A percentile compares a stretch with the other conserved stretches of the same genome.
phyloP scores from a whole-genome alignment of 2,329 filamentous ascomycete species.

The Shiraia sp. region DNA sequence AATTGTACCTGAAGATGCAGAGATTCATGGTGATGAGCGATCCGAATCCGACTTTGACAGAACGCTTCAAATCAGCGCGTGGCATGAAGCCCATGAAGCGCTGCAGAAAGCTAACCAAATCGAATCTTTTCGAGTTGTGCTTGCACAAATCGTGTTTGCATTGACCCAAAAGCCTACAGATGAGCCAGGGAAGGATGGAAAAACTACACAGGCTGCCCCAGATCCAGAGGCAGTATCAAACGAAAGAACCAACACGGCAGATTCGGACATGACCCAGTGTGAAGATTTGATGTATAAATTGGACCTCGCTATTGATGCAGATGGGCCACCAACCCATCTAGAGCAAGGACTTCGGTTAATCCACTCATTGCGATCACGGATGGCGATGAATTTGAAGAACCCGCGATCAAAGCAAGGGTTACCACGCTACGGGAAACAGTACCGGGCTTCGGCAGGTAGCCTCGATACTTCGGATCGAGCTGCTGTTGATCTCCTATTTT shows the following conservation, averaged over 20 bases:
- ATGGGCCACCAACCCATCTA: conserved; percentile 45
- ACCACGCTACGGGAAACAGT: conserved; percentile 14
- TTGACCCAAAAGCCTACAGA: conserved; percentile 48
- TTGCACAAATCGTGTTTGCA: conserved; percentile 53
- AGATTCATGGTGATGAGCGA: conserved; percentile 2
- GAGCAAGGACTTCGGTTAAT: conserved; percentile 48
- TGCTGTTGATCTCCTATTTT: conserved; percentile 60
- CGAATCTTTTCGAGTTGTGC: conserved; percentile 52
- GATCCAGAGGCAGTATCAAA: background rate
- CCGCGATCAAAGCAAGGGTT: conserved; percentile 9
- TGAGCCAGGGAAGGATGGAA: conserved; percentile 1
- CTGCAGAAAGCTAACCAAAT: conserved; percentile 45
- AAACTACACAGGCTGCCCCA: background rate
- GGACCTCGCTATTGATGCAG: conserved; percentile 37
- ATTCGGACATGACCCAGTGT: conserved; percentile 27
- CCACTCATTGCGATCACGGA: conserved; percentile 39
- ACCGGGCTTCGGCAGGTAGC: conserved; percentile 15
- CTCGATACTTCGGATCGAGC: conserved; percentile 44
- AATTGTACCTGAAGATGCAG: conserved; percentile 1
- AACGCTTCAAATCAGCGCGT: conserved; percentile 45
- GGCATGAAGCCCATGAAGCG: conserved; percentile 49
- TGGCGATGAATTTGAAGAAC: conserved; percentile 25
- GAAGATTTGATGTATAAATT: conserved; percentile 36
- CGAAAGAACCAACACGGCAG: conserved; percentile 6
- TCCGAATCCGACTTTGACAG: conserved; percentile 37